Evolutionary conservation across 2,329 filamentous ascomycete genomes (phyloP), one percentile per base, ranked within the genome.

Genomic region (Arthrobotrys musiformis): DNA sequence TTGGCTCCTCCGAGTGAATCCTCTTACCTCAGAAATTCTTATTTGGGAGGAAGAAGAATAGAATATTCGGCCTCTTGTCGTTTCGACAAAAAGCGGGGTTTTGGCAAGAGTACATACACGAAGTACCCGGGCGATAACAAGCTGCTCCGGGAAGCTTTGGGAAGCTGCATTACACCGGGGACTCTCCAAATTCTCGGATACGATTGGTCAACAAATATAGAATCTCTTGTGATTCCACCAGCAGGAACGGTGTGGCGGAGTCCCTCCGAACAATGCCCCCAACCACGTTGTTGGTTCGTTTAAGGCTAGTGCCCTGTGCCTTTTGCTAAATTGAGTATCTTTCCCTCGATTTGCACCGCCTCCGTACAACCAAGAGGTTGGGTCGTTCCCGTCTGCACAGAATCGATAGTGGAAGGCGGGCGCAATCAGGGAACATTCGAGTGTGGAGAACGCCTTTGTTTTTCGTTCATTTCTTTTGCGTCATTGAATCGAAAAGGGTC

Each of bases 211-310:
- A 54, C 54, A 77, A 70, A 77, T 77, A 52, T 77, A 77, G 73
- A 76, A 54, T 56, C 60, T 66, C 64, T 70, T 44, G 66, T 70
- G 66, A 67, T 67, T 77, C 37, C 42, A 44, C 33, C 30, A 26
- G 60, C 72, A 70, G 72, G 72, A 76, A 77, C 73, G 61, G 66
- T 70, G 73, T 77, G 73, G 73, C 73, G 73, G 73, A 77, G 73
- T 68, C 52, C 42, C 50, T 70, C 42, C 56, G 58, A 5, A 58
- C 54, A 40, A 19, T 58, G 54, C 54, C 60, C 58, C 58, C 58
- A 46, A 17, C 64, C 35, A 62, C 56, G 63, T 54, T 69, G 17
- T 50, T 46, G 19, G 26, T 30, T 64, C 33, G 46, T 64, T 70
- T 60, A 67, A 66, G 69, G 61, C 60, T 66, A 66, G 61, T 66